A percentile compares a stretch with the other conserved stretches of the same genome.
These are phyloP conservation scores for Ceratobasidium sp. DNA, from an alignment of 1,284 basidiomycete genomes.

Conservation along the genomic window DNA sequence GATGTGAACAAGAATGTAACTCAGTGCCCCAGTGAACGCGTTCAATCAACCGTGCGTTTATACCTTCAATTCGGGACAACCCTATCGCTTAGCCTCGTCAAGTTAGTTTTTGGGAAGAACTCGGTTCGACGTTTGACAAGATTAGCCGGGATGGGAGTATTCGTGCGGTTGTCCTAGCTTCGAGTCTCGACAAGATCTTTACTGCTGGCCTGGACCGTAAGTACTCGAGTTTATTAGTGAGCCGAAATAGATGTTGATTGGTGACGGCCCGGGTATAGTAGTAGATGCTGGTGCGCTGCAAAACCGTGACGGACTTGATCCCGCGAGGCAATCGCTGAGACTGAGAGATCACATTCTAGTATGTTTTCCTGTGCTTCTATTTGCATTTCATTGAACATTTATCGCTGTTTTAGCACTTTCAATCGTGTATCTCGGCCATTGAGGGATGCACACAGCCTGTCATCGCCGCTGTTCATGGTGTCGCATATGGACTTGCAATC, in stretches of 20 bases:
- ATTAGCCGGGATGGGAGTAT: conserved; percentile 70
- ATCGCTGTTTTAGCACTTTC: conserved; percentile 64
- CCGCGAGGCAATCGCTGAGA: conserved; percentile 68
- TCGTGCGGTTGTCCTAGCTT: conserved; percentile 79
- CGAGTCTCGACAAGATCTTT: conserved; percentile 77
- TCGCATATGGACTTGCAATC: conserved; percentile 80
- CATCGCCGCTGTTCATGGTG: conserved; percentile 85
- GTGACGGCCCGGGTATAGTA: conserved; percentile 36
- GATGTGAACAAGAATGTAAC: background rate
- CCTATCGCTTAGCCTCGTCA: conserved; percentile 3
- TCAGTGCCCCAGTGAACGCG: conserved; percentile 81
- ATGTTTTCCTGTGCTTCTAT: conserved; percentile 18
- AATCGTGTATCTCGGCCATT: conserved; percentile 77
- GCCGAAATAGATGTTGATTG: background rate
- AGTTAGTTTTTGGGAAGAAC: conserved; percentile 80
- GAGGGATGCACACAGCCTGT: conserved; percentile 86
- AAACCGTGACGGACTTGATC: conserved; percentile 54
- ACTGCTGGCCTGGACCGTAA: conserved; percentile 85
- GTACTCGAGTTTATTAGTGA: conserved; percentile 53
- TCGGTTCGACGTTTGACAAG: conserved; percentile 71
- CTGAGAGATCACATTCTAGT: conserved; percentile 67
- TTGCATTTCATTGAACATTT: background rate
- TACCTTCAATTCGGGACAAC: background rate
- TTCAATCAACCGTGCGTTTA: conserved; percentile 70
- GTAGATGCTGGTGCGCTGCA: conserved; percentile 49